A percentile compares a stretch with the other conserved stretches of the same genome.
phyloP scores from a whole-genome alignment of 768 basidiomycete genomes.

The Suillus weaverae region DNA sequence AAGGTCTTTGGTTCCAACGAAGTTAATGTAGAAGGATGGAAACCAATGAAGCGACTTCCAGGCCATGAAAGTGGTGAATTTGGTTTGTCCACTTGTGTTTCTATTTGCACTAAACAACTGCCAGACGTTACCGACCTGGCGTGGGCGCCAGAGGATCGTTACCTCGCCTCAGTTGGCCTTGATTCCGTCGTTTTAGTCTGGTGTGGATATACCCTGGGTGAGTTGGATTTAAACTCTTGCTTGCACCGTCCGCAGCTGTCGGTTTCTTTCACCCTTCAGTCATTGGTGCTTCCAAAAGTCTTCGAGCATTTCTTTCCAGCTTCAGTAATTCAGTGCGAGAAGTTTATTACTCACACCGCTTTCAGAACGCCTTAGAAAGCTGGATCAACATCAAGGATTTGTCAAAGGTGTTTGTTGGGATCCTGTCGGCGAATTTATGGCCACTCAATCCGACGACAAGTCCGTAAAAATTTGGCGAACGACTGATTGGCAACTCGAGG shows the following conservation, averaged over 20 bases:
- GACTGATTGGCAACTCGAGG: conserved; percentile 84
- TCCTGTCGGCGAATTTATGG: conserved; percentile 95
- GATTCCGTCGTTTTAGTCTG: conserved; percentile 92
- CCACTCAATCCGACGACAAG: conserved; percentile 96
- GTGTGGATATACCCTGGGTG: conserved; percentile 91
- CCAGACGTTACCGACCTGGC: conserved; percentile 93
- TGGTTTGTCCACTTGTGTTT: not conserved
- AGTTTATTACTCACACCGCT: not conserved
- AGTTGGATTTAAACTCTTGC: conserved; percentile 18
- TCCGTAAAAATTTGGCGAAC: conserved; percentile 97
- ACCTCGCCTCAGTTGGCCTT: conserved; percentile 89
- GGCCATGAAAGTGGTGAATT: conserved; percentile 90
- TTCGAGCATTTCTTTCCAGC: not conserved
- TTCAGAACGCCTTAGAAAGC: conserved; percentile 76
- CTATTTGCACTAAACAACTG: conserved; percentile 9
- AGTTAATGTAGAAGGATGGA: conserved; percentile 97
- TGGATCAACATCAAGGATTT: conserved; percentile 91
- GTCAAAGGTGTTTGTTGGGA: conserved; percentile 99
- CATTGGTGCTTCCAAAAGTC: not conserved
- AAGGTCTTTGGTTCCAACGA: conserved; percentile 95
- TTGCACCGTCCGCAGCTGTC: not conserved
- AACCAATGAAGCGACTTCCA: conserved; percentile 85
- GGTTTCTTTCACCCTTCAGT: not conserved
- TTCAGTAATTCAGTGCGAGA: not conserved
- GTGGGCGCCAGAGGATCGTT: conserved; percentile 92